A percentile compares a stretch with the other conserved stretches of the same genome.
phyloP scores from a whole-genome alignment of 495 filamentous ascomycete genomes.

The Aspergillus bertholletiae region DNA sequence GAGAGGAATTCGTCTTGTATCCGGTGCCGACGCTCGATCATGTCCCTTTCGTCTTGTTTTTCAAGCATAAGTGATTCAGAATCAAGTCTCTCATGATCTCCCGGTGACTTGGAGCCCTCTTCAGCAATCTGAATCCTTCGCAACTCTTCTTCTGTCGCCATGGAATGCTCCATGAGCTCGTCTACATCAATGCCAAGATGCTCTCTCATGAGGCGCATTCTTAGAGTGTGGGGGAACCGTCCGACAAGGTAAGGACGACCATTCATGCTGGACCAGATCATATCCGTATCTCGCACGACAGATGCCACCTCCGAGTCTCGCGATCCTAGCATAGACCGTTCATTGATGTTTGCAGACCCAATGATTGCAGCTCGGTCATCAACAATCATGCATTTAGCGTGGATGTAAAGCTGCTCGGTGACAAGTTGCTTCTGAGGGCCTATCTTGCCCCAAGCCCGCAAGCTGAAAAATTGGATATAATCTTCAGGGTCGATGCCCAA shows the following conservation, averaged over 20 bases:
- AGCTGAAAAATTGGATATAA: slow-evolving; percentile 91
- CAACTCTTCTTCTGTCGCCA: slow-evolving; percentile 42
- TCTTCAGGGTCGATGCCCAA: slow-evolving; percentile 92
- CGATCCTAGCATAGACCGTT: slow-evolving; percentile 89
- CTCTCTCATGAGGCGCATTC: slow-evolving; percentile 93
- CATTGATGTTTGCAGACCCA: slow-evolving; percentile 98
- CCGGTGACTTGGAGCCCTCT: slow-evolving; percentile 22
- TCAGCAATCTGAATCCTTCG: slow-evolving; percentile 39
- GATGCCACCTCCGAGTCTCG: slow-evolving; percentile 92
- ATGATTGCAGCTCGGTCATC: slow-evolving; percentile 94
- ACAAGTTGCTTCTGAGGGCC: slow-evolving; percentile 76
- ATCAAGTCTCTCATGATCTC: slow-evolving; percentile 22
- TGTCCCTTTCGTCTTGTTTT: slow-evolving; percentile 46
- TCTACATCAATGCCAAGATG: slow-evolving; percentile 95
- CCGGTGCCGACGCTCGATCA: slow-evolving; percentile 55
- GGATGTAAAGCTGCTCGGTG: slow-evolving; percentile 97
- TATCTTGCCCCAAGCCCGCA: slow-evolving; percentile 91
- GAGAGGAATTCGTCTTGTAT: slow-evolving; percentile 60
- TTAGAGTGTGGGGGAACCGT: slow-evolving; percentile 86
- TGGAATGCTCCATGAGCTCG: slow-evolving; percentile 80
- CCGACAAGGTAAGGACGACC: slow-evolving; percentile 86
- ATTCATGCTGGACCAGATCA: slow-evolving; percentile 90
- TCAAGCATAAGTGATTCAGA: slow-evolving; percentile 37
- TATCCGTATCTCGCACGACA: slow-evolving; percentile 88
- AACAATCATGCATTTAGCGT: slow-evolving; percentile 95